Evolutionary conservation across 441 rosid genomes (phyloP), one percentile per base, ranked within the genome.

Genomic region (Omphalea diandra): DNA sequence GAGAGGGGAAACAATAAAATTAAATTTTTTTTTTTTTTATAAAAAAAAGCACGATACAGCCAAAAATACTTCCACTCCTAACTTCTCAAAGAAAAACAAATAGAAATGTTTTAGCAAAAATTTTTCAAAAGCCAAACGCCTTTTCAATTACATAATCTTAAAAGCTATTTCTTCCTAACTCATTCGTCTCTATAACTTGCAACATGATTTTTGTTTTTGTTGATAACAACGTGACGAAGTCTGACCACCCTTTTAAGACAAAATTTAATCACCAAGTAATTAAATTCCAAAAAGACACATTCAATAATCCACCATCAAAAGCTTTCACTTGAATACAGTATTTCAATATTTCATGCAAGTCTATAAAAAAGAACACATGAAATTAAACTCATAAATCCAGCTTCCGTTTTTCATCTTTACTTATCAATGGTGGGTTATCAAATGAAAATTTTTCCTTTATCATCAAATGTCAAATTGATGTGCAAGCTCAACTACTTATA

Each of bases 111-210:
- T 4, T 15, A 4, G 41, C 7, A 18, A 22, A 29, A 46, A 22
- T 15, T 31, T 31, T 64, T 44, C 17, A 46, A 64, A 64, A 64
- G 68, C 41, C 18, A 46, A 10, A 3, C 14, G 65, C 65, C 50
- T 64, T 46, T 41, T 31, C 0, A 5, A 3, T 40, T 7, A 26
- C 4, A 44, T 26, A 10, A 64, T 64, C 35, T 24, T 12, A 62
- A 62, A 62, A 62, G 66, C 50, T 6, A 11, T 44, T 62, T 47
- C 32, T 40, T 40, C 20, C 12, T 17, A 0, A 4, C 35, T 46
- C 10, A 29, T 29, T 0, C 26, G 49, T 61, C 49, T 38, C 49
- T 36, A 61, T 22, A 40, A 20, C 56, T 64, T 46, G 46, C 27
- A 41, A 62, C 3, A 46, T 29, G 41, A 20, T 8, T 6, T n/a